phyloP scores from a whole-genome alignment of 345 rosid species.

The Citrus sinensis region DVS_A1.0 CM039169.1:31422001-31422500 shows the following conservation, averaged over 20 bases:
- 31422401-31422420: conserved; percentile 32
- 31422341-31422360: conserved; percentile 36
- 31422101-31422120: conserved; percentile 67
- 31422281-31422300: no score
- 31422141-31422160: conserved; percentile 78
- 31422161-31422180: conserved; percentile 54
- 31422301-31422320: background rate
- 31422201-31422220: conserved; percentile 44
- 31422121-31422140: conserved; percentile 71
- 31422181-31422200: conserved; percentile 65
- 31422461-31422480: conserved; percentile 39
- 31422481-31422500: no score
- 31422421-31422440: conserved; percentile 73
- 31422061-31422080: conserved; percentile 6
- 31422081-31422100: conserved; percentile 26
- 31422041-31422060: background rate
- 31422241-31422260: no score
- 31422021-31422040: background rate
- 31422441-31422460: conserved; percentile 82
- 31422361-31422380: conserved; percentile 24
- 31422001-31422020: background rate
- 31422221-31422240: conserved; percentile 33
- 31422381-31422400: conserved; percentile 25
- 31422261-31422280: no score
- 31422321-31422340: conserved; percentile 8